Evolutionary conservation across 179 eudicot species (phyloP).

Genomic region (Beta macrorhiza): DNA sequence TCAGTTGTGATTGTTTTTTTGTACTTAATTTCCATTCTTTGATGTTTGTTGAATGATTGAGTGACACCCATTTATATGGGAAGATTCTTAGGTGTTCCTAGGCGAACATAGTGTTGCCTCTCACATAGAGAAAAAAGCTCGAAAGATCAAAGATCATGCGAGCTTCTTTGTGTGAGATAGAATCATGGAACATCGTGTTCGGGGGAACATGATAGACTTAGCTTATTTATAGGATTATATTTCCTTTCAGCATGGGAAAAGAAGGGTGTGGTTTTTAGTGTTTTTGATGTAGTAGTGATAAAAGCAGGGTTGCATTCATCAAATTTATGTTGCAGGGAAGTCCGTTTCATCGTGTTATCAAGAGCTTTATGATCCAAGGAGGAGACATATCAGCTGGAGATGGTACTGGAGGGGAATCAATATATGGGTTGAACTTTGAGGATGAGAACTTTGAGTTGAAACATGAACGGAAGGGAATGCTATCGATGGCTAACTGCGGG

Average conservation of each 20-base stretch:
- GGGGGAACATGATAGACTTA: too few relatives aligned
- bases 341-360: constrained; percentile 72
- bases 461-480: constrained; percentile 90
- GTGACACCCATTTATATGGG: too few relatives aligned
- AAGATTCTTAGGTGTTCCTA: too few relatives aligned
- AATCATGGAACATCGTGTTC: too few relatives aligned
- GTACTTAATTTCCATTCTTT: not conserved
- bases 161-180: too few relatives aligned
- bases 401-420: constrained; percentile 95
- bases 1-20: not conserved
- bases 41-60: not conserved
- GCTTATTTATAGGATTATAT: too few relatives aligned
- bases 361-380: constrained; percentile 77
- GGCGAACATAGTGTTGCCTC: too few relatives aligned
- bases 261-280: too few relatives aligned
- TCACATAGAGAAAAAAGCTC: not conserved
- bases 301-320: not conserved
- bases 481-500: constrained; percentile 86
- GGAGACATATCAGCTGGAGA: constrained; percentile 82
- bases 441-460: constrained; percentile 82
- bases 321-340: constrained; percentile 47
- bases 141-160: not conserved
- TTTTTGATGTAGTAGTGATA: not conserved
- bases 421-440: constrained; percentile 75
- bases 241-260: not conserved